Evolutionary conservation across 805 yeast genomes (phyloP), one percentile per base, ranked within the genome.

Genomic region (Starmerella stigmatis): DNA sequence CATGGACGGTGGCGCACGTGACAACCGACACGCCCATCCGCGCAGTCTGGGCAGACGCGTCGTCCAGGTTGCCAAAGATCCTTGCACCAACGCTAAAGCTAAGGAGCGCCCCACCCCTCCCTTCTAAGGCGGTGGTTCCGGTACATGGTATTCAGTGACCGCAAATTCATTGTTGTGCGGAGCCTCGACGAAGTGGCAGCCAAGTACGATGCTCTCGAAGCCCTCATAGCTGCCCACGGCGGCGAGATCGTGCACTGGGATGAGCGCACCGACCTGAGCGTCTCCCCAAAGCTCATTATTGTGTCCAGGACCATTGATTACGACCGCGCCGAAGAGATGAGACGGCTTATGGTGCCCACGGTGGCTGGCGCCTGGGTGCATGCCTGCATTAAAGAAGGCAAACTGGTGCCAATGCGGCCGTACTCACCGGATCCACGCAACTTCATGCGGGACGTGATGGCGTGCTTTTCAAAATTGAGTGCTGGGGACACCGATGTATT

Each of bases 341-440:
- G 64, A 28, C 66, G 66, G 13, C 64, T 71, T 29, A 70, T 81
- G 76, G 68, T 81, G 12, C 86, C 92, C 0, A 71, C 81, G 1
- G 80, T 83, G 13, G 71, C 73, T 0, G 69, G 78, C 0, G 59
- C 66, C 5, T 85, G 92, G 86, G 66, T 82, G 2, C 52, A 60
- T 23, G 76, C 72, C 30, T 72, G 79, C 2, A 56, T 70, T 0
- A 56, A 56, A 8, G 59, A 59, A 22, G 63, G 64, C 0, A 68
- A 71, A 44, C 59, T 71, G 12, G 67, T 70, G 22, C 75, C 81
- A 5, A 67, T 72, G 32, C 69, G 78, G 45, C 70, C 73, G 1
- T 86, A 73, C 60, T 76, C 84, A 13, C 94, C 96, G 0, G 81
- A 81, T 57, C 81, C 84, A 8, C 66, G 66, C 23, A 76, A 73